These are phyloP conservation scores for Caryopteris hybrid DNA, from an alignment of 305 asterid genomes.

Conservation along the genomic window DNA sequence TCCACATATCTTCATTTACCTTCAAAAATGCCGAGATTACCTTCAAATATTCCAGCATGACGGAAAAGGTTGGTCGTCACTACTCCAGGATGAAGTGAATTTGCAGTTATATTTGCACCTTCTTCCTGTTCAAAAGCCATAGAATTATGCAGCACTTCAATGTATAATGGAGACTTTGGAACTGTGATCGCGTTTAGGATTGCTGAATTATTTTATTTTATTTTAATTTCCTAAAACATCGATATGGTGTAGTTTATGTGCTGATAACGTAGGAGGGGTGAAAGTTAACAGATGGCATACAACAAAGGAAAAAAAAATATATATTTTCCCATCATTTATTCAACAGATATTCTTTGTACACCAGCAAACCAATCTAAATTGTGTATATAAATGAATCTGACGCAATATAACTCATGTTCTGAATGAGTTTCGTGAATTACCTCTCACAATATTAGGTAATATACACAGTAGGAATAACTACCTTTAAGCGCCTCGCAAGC, in stretches of 20 bases:
- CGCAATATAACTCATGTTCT: neutral
- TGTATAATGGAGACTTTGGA: no score
- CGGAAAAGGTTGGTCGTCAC: slow-evolving; percentile 68
- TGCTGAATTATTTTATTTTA: no score
- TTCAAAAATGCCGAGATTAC: slow-evolving; percentile 32
- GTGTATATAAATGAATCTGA: neutral
- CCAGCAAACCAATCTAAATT: neutral
- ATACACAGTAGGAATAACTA: neutral
- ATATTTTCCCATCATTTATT: no score
- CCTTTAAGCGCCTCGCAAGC: slow-evolving; percentile 56
- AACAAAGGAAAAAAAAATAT: no score
- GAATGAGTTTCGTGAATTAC: neutral
- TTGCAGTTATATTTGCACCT: slow-evolving; percentile 67
- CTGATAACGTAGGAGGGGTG: no score
- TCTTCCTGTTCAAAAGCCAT: slow-evolving; percentile 55
- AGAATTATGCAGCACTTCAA: neutral
- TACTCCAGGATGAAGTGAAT: slow-evolving; percentile 82
- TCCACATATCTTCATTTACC: slow-evolving; percentile 9
- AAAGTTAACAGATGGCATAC: no score
- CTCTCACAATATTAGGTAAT: neutral
- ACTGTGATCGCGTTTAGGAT: no score
- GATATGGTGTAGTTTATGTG: no score
- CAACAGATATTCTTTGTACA: no score
- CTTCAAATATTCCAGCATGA: slow-evolving; percentile 42
- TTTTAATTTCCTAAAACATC: no score